Conservation (phyloP, 257 asterid species). For the Datura wrightii region DNA sequence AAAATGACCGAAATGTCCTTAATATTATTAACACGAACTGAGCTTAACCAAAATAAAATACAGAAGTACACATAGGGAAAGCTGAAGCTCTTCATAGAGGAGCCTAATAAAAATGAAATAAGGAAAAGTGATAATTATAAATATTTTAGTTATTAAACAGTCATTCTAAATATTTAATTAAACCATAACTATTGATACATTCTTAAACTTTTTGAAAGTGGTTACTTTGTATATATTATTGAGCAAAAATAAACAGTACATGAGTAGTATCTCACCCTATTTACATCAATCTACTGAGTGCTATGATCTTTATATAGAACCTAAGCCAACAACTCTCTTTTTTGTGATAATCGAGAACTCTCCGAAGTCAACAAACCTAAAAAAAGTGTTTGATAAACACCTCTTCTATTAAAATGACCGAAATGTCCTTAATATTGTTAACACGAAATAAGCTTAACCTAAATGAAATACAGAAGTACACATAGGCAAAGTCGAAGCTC, state of each 20-base stretch:
- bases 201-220: too few species aligned
- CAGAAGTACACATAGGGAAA: background rate
- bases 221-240: too few species aligned
- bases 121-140: background rate
- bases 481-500: constrained; percentile 17
- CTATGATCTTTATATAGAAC: too few species aligned
- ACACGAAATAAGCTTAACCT: background rate
- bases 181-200: background rate
- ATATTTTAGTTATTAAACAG: background rate
- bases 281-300: too few species aligned
- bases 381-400: background rate
- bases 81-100: constrained; percentile 13
- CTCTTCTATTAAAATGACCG: background rate
- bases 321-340: too few species aligned
- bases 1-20: background rate
- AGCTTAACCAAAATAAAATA: background rate
- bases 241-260: too few species aligned
- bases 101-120: background rate
- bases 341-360: too few species aligned
- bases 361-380: too few species aligned
- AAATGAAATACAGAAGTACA: background rate
- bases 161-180: background rate
- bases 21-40: background rate
- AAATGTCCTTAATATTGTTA: background rate
- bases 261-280: too few species aligned